These are phyloP conservation scores for Solanum peruvianum DNA, from an alignment of 257 asterid genomes.

Conservation along the genomic window DNA sequence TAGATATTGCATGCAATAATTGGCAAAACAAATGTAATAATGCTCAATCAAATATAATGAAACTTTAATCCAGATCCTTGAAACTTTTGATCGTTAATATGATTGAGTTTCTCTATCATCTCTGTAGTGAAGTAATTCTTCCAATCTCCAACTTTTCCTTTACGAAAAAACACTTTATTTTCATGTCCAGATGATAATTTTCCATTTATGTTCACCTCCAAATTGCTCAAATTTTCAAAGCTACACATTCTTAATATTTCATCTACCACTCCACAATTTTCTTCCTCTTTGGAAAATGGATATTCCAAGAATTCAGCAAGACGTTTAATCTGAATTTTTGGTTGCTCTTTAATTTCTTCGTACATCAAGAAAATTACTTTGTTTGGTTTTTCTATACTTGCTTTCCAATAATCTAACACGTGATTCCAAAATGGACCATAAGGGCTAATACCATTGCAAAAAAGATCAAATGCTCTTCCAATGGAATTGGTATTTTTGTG, in stretches of 20 bases:
- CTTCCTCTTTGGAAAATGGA: neutral
- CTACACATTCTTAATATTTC: neutral
- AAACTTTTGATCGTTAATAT: neutral
- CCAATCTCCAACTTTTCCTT: conserved; percentile 1
- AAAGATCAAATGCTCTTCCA: neutral
- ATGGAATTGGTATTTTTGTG: neutral
- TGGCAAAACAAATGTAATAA: neutral
- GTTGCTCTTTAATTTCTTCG: neutral
- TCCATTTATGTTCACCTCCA: conserved; percentile 2
- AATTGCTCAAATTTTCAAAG: neutral
- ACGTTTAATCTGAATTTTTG: neutral
- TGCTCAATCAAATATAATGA: neutral
- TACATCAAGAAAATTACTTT: conserved; percentile 5
- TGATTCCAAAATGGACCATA: conserved; percentile 11
- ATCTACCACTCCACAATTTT: neutral
- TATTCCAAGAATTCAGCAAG: neutral
- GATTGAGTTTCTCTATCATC: neutral
- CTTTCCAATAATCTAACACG: neutral
- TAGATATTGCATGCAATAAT: neutral
- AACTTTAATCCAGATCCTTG: neutral
- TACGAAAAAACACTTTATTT: neutral
- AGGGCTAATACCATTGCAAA: neutral
- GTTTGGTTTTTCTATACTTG: neutral
- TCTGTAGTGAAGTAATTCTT: neutral
- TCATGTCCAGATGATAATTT: neutral